Conservation (phyloP, 2,329 filamentous ascomycete species). For the Magnaporthiopsis poae region DNA sequence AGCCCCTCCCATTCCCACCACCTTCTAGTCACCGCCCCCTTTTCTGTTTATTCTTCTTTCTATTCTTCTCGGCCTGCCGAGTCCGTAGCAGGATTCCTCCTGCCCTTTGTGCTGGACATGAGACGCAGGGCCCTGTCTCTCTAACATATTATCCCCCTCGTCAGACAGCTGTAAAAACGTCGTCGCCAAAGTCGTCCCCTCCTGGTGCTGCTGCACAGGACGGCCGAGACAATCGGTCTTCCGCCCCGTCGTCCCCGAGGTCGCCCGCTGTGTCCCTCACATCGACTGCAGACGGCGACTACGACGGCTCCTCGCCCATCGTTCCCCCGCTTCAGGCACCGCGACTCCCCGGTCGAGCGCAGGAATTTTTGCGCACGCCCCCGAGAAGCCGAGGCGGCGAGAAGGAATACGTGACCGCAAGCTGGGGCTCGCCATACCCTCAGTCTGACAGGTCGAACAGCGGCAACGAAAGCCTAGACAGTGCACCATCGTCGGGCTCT, state of each 20-base stretch:
- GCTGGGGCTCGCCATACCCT: constrained; percentile 87
- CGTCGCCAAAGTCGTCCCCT: constrained; percentile 38
- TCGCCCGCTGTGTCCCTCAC: constrained; percentile 53
- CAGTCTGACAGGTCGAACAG: constrained; percentile 45
- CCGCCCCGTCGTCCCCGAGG: constrained; percentile 27
- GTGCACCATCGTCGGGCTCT: constrained; percentile 43
- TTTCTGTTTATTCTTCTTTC: neutral
- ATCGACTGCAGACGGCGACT: constrained; percentile 48
- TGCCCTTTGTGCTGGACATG: constrained; percentile 3
- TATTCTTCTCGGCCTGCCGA: neutral
- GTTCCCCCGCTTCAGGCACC: constrained; percentile 51
- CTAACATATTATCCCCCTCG: neutral
- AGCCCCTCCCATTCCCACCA: constrained; percentile 18
- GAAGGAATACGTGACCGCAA: constrained; percentile 55
- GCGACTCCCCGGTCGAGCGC: constrained; percentile 45
- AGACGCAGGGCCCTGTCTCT: constrained; percentile 19
- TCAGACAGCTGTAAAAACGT: constrained; percentile 37
- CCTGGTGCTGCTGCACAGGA: constrained; percentile 55
- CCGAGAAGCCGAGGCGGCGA: constrained; percentile 29
- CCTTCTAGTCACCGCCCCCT: neutral
- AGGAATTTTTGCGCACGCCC: constrained; percentile 47
- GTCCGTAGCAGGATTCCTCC: neutral
- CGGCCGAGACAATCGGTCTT: constrained; percentile 32
- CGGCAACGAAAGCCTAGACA: constrained; percentile 44
- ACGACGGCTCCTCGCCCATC: constrained; percentile 42